These are phyloP conservation scores for Cordyceps cicadae DNA, from an alignment of 2,329 filamentous ascomycete genomes.

Conservation along the genomic window DNA sequence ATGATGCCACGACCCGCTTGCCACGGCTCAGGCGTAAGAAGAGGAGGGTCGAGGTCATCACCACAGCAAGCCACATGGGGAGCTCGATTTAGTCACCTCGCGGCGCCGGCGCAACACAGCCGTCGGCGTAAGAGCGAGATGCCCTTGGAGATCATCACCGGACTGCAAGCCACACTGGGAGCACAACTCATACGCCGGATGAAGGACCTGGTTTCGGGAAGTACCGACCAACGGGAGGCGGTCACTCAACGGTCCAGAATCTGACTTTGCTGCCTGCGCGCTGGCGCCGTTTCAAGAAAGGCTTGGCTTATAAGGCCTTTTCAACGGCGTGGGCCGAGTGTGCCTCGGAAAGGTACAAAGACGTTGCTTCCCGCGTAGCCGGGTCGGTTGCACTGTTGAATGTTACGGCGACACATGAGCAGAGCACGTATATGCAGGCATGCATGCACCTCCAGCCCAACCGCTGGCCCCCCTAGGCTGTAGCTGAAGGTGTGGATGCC, in stretches of 20 bases:
- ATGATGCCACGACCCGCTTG: too few relatives aligned
- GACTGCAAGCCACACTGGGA: too few relatives aligned
- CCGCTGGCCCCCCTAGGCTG: neutral
- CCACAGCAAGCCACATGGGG: too few relatives aligned
- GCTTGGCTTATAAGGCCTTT: neutral
- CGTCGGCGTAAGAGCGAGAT: too few relatives aligned
- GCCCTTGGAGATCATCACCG: too few relatives aligned
- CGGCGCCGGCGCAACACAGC: too few relatives aligned
- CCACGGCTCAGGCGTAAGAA: too few relatives aligned
- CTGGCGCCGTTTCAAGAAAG: neutral
- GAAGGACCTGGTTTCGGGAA: neutral
- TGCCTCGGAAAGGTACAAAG: neutral
- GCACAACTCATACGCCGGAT: neutral
- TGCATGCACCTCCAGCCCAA: neutral
- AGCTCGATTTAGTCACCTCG: too few relatives aligned
- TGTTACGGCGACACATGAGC: neutral
- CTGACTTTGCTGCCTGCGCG: neutral
- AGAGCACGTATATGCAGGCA: neutral
- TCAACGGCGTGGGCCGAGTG: neutral
- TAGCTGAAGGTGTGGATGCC: neutral
- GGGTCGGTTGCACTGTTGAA: neutral
- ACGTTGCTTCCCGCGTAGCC: neutral
- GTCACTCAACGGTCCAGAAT: too few relatives aligned
- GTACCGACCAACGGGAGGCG: neutral
- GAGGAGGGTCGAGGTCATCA: too few relatives aligned